Percentiles rank a stretch among this genome's conserved stretches.
Evolutionary conservation across 106 monocot genomes (phyloP).

Genomic region (Dendrobium officinale): DNA sequence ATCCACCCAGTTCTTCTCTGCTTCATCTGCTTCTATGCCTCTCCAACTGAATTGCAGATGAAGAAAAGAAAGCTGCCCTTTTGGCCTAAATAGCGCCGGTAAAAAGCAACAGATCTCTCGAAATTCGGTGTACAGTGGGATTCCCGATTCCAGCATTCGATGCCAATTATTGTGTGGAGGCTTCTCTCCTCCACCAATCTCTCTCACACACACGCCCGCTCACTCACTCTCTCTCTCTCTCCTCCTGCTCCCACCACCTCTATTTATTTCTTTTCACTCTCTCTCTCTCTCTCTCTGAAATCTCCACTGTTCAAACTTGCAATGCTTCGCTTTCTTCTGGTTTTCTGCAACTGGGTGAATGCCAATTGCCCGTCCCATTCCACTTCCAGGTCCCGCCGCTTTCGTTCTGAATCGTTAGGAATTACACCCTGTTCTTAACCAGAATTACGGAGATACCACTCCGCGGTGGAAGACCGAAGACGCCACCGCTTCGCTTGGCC

Average conservation of each 20-base stretch:
- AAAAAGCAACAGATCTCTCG: conserved; percentile 7
- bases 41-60: not conserved
- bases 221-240: not conserved
- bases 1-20: not conserved
- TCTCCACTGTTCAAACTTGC: not conserved
- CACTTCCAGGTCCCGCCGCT: not conserved
- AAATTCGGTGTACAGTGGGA: not conserved
- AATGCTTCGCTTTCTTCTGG: not conserved
- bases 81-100: not conserved
- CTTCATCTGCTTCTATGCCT: not conserved
- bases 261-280: not conserved
- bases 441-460: not conserved
- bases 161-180: conserved; percentile 5
- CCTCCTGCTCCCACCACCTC: not conserved
- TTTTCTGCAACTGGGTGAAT: conserved; percentile 2
- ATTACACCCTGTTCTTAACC: not conserved
- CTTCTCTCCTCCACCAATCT: not conserved
- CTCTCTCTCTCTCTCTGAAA: not conserved
- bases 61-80: not conserved
- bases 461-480: not conserved
- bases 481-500: not conserved
- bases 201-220: not conserved
- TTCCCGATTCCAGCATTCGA: conserved; percentile 8
- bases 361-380: not conserved
- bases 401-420: not conserved